Conservation (phyloP, 2,329 filamentous ascomycete species). For the Fusarium tupiense region DNA sequence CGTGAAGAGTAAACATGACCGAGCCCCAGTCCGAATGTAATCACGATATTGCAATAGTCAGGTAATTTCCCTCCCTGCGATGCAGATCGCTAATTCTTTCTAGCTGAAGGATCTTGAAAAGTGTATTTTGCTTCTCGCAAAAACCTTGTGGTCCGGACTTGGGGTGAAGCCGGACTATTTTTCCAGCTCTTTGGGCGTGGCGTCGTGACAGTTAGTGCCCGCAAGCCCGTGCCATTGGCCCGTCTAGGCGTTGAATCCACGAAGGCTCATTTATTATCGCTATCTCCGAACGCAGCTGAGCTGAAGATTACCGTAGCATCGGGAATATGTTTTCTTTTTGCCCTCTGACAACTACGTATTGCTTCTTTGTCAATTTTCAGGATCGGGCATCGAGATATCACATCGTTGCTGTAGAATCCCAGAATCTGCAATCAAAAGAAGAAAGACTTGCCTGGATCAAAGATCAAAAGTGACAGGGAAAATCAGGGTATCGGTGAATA, state of each 20-base stretch:
- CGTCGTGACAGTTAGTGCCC: conserved; percentile 10
- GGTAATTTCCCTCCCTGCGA: conserved; percentile 26
- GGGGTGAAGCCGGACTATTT: not conserved
- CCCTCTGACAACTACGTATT: not conserved
- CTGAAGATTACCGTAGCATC: conserved; percentile 10
- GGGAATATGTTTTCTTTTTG: conserved; percentile 4
- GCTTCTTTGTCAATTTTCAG: conserved; percentile 27
- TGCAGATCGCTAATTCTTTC: not conserved
- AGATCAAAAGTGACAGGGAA: not conserved
- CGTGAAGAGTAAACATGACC: not conserved
- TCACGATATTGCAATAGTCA: not conserved
- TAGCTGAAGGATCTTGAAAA: not conserved
- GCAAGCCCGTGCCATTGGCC: conserved; percentile 9
- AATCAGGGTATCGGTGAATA: not conserved
- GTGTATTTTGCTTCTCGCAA: not conserved
- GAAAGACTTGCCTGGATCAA: conserved; percentile 10
- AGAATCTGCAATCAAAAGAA: not conserved
- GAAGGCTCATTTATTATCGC: conserved; percentile 1
- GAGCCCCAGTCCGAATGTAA: conserved; percentile 9
- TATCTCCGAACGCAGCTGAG: conserved; percentile 17
- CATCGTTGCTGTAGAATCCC: conserved; percentile 8
- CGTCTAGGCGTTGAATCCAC: not conserved
- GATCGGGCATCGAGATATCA: conserved; percentile 14
- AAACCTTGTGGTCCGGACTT: conserved; percentile 2
- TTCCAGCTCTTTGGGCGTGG: conserved; percentile 28